phyloP scores from a whole-genome alignment of 352 stramenopile species.

The Pythium biforme region DNA sequence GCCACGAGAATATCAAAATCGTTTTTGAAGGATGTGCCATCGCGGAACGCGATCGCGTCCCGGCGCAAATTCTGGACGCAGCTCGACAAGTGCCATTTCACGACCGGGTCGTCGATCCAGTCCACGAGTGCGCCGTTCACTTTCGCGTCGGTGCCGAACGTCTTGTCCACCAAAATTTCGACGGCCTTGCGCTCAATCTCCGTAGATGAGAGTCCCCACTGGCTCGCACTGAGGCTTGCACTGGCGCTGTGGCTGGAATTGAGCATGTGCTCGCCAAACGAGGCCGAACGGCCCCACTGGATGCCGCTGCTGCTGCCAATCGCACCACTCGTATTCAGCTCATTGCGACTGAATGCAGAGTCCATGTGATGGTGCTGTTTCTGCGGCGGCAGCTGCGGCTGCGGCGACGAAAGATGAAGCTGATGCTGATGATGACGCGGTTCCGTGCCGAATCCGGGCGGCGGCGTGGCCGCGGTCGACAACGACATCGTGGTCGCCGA shows the following conservation, averaged over 20 bases:
- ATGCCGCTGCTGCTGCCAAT: not conserved
- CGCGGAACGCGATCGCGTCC: constrained; percentile 3
- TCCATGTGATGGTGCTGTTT: no score
- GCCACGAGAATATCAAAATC: constrained; percentile 4
- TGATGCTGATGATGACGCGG: not conserved
- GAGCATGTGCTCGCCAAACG: not conserved
- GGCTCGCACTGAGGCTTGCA: not conserved
- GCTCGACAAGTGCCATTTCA: constrained; percentile 3
- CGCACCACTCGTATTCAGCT: not conserved
- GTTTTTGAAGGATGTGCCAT: constrained; percentile 1
- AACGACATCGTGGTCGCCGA: not conserved
- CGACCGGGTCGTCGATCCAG: constrained; percentile 7
- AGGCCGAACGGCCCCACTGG: not conserved
- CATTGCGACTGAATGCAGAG: not conserved
- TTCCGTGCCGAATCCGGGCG: not conserved
- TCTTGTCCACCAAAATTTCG: constrained; percentile 11
- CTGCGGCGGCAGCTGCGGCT: not conserved
- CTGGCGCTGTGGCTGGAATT: not conserved
- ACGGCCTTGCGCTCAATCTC: constrained; percentile 8
- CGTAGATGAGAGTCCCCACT: constrained; percentile 3
- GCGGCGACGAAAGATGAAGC: not conserved
- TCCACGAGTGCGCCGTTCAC: constrained; percentile 10
- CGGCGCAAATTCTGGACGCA: constrained; percentile 8
- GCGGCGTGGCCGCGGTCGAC: not conserved
- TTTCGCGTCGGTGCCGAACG: constrained; percentile 2